Conservation (phyloP, 2,329 filamentous ascomycete genomes). For the Exserohilum turcica region DNA sequence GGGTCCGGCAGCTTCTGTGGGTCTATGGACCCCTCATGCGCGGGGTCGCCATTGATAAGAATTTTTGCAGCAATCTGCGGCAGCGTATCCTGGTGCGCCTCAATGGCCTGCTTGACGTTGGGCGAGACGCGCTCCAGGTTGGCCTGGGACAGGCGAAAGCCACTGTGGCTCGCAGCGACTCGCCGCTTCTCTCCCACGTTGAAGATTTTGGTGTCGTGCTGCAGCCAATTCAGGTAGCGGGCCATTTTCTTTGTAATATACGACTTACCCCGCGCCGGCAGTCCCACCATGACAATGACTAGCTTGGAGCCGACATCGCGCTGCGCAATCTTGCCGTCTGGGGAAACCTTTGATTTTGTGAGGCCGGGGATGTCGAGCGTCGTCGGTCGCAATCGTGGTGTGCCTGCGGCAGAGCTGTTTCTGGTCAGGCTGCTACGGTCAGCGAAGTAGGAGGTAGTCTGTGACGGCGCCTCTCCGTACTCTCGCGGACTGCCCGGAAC, state of each 20-base stretch:
- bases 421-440: constrained; percentile 63
- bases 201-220: constrained; percentile 95
- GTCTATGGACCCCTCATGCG: constrained; percentile 42
- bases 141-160: constrained; percentile 46
- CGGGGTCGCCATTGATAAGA: constrained; percentile 62
- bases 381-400: constrained; percentile 84
- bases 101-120: constrained; percentile 30
- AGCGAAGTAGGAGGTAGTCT: constrained; percentile 21
- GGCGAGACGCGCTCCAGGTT: constrained; percentile 37
- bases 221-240: constrained; percentile 94
- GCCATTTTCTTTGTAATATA: constrained; percentile 99
- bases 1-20: constrained; percentile 40
- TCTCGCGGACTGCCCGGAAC: constrained; percentile 66
- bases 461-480: constrained; percentile 50
- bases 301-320: constrained; percentile 95
- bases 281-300: constrained; percentile 96
- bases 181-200: constrained; percentile 93
- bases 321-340: constrained; percentile 90
- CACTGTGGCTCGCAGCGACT: constrained; percentile 69
- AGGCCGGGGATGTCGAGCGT: constrained; percentile 96
- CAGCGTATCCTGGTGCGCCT: constrained; percentile 35
- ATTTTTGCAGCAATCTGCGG: constrained; percentile 59
- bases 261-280: constrained; percentile 94
- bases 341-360: constrained; percentile 92
- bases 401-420: constrained; percentile 76